Percentiles rank a stretch among this genome's conserved stretches.
Conservation (phyloP, 495 filamentous ascomycete genomes). For the Pyronema domesticum region DNA sequence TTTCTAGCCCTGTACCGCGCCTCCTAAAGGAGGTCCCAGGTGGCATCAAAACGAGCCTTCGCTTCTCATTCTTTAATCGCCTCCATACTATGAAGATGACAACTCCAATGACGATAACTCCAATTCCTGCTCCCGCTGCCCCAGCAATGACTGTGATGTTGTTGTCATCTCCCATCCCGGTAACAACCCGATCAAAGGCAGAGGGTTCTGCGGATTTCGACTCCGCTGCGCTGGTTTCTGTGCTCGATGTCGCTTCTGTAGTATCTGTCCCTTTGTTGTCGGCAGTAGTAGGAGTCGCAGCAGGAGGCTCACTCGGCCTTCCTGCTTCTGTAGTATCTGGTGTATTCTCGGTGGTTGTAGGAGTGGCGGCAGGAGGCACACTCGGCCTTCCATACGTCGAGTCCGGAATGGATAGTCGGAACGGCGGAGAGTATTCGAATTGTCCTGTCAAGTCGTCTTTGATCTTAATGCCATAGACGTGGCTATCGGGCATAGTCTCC, state of each 20-base stretch:
- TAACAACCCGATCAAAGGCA: too few species aligned
- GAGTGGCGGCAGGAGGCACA: not conserved
- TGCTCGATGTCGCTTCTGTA: too few species aligned
- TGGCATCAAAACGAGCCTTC: constrained; percentile 12
- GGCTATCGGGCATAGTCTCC: constrained; percentile 12
- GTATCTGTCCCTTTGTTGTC: too few species aligned
- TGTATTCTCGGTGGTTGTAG: not conserved
- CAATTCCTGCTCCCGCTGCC: constrained; percentile 15
- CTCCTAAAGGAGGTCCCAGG: constrained; percentile 11
- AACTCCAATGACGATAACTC: constrained; percentile 13
- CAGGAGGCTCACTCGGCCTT: not conserved
- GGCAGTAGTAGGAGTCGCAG: not conserved
- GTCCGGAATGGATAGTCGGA: constrained; percentile 15
- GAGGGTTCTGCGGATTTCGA: too few species aligned
- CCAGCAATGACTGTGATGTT: constrained; percentile 19
- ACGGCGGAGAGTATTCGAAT: constrained; percentile 22
- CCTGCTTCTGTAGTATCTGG: not conserved
- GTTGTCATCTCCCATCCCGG: too few species aligned
- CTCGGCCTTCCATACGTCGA: constrained; percentile 6
- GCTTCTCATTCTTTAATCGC: constrained; percentile 17
- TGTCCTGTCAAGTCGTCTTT: constrained; percentile 18
- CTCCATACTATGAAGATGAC: constrained; percentile 18
- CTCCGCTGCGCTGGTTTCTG: too few species aligned
- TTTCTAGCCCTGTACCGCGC: constrained; percentile 15
- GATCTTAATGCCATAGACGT: constrained; percentile 22